A percentile compares a stretch with the other conserved stretches of the same genome.
These are phyloP conservation scores for Letharia columbiana DNA, from an alignment of 495 filamentous ascomycete genomes.

Conservation along the genomic window DNA sequence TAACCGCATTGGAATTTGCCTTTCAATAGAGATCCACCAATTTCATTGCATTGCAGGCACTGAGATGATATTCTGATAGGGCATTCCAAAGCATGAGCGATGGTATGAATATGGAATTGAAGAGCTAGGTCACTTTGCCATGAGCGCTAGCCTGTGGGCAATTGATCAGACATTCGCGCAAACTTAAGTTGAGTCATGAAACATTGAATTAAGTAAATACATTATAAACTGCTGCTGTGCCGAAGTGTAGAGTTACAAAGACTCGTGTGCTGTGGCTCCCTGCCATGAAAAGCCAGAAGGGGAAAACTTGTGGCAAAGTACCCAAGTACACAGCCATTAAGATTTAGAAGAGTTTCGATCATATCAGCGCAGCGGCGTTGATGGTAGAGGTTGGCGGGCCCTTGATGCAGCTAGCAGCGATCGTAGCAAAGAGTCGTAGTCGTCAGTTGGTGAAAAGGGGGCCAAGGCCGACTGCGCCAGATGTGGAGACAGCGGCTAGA, in stretches of 20 bases:
- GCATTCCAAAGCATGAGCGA: neutral
- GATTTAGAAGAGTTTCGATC: neutral
- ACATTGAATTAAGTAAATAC: constrained; percentile 19
- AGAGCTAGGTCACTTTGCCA: neutral
- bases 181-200: neutral
- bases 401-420: neutral
- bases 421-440: constrained; percentile 12
- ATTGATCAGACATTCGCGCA: neutral
- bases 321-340: neutral
- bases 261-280: neutral
- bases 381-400: neutral
- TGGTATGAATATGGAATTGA: neutral
- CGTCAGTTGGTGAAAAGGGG: constrained; percentile 7
- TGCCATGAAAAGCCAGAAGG: neutral
- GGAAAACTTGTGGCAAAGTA: neutral
- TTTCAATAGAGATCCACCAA: too few species aligned
- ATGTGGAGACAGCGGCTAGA: neutral
- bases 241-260: constrained; percentile 7
- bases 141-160: neutral
- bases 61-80: neutral
- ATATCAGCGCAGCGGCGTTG: constrained; percentile 3
- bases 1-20: too few species aligned
- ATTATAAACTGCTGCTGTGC: constrained; percentile 10
- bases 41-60: neutral
- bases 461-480: neutral